A percentile compares a stretch with the other conserved stretches of the same genome.
Evolutionary conservation across 2,329 filamentous ascomycete genomes (phyloP).

Genomic region (Aureobasidium subglaciale): DNA sequence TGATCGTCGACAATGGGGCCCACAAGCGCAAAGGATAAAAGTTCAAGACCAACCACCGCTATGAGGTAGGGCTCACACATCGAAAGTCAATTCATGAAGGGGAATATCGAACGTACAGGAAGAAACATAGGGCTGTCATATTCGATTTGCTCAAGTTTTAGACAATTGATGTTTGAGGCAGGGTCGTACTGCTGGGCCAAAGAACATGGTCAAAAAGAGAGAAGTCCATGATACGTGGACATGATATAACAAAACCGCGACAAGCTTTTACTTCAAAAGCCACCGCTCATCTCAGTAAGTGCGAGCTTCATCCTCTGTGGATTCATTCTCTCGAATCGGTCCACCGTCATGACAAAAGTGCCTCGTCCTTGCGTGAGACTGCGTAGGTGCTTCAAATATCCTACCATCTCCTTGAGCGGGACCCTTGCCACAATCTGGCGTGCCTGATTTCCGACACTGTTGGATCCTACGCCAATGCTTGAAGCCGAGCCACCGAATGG

Average conservation of each 20-base stretch:
- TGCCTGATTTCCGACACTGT: slow-evolving; percentile 27
- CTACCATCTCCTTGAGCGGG: slow-evolving; percentile 92
- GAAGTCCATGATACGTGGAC: neutral
- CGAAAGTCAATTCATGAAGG: too few relatives aligned
- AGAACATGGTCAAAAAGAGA: neutral
- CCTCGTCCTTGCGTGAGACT: slow-evolving; percentile 82
- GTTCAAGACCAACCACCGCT: too few relatives aligned
- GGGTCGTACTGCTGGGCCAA: too few relatives aligned
- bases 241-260: slow-evolving; percentile 1
- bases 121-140: too few relatives aligned
- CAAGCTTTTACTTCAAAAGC: neutral
- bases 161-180: too few relatives aligned
- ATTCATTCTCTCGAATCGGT: slow-evolving; percentile 63
- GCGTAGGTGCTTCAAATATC: slow-evolving; percentile 81
- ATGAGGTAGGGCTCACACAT: too few relatives aligned
- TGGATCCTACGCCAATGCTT: slow-evolving; percentile 17
- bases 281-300: slow-evolving; percentile 33
- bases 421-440: slow-evolving; percentile 72
- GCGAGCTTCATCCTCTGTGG: slow-evolving; percentile 53
- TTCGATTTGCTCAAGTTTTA: too few relatives aligned
- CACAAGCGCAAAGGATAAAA: too few relatives aligned
- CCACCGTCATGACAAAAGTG: slow-evolving; percentile 68
- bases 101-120: too few relatives aligned
- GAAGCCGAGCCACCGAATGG: slow-evolving; percentile 54
- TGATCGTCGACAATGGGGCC: too few relatives aligned